These are phyloP conservation scores for Cercospora brassicicola DNA, from an alignment of 2,329 filamentous ascomycete genomes.

Conservation along the genomic window DNA sequence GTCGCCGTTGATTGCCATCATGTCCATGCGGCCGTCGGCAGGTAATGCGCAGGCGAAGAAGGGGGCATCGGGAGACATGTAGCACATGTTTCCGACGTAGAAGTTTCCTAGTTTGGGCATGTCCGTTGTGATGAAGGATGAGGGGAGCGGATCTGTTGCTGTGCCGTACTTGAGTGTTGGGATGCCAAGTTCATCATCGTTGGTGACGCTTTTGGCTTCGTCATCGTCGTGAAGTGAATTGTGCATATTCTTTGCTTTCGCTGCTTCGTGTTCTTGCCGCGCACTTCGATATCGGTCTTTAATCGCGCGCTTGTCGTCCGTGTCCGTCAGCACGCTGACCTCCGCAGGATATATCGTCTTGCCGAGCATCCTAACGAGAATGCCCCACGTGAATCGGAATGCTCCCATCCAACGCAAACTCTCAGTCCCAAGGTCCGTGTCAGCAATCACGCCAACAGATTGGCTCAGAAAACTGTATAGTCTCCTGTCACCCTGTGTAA, in stretches of 20 bases:
- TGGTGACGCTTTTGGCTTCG: slow-evolving; percentile 14
- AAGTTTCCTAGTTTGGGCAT: slow-evolving; percentile 84
- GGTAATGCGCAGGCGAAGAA: slow-evolving; percentile 85
- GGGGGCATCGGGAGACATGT: slow-evolving; percentile 81
- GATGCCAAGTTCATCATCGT: slow-evolving; percentile 46
- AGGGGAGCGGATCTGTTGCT: slow-evolving; percentile 71
- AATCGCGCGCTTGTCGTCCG: slow-evolving; percentile 72
- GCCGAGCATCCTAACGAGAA: slow-evolving; percentile 72
- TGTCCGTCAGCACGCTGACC: slow-evolving; percentile 78
- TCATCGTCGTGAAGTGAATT: slow-evolving; percentile 12
- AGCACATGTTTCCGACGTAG: slow-evolving; percentile 92
- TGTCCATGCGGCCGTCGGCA: slow-evolving; percentile 80
- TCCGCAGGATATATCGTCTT: slow-evolving; percentile 86
- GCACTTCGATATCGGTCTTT: slow-evolving; percentile 65
- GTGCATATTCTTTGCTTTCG: slow-evolving; percentile 29
- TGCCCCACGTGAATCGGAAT: slow-evolving; percentile 79
- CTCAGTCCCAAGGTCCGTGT: slow-evolving; percentile 86
- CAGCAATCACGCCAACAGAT: slow-evolving; percentile 83
- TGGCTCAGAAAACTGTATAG: slow-evolving; percentile 89
- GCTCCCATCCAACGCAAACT: slow-evolving; percentile 90
- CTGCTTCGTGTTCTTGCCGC: slow-evolving; percentile 33
- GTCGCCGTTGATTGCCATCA: slow-evolving; percentile 77
- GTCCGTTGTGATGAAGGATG: slow-evolving; percentile 72
- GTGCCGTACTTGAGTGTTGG: slow-evolving; percentile 77
- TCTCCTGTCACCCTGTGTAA: slow-evolving; percentile 76